Base-by-base conservation (phyloP, 1,284 basidiomycete genomes). In the Heterobasidion occidentale region DNA sequence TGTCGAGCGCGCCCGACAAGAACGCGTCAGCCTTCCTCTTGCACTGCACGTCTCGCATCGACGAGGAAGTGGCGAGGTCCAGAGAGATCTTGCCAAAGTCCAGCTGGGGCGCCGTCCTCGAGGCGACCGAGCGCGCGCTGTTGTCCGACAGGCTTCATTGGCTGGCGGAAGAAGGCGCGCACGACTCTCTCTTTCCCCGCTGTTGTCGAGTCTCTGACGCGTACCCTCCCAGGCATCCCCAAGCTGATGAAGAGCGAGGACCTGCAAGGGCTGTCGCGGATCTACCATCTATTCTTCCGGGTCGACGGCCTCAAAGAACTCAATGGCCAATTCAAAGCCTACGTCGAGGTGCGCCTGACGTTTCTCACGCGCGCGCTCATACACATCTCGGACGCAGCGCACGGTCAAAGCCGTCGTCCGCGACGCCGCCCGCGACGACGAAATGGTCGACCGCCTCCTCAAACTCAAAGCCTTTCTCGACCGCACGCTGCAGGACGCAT, bases 391-490 rank as follows among this genome's bases (percentile, higher is more conserved):
- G 8, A 12, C 52, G 5, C 61, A 90, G 86, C 68, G 64, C 33
- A 74, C 67, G 0, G 83, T 88, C 4, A 67, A 75, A 55, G 62
- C 62, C 19, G 84, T 91, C 59, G 84, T 90, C 54, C 79, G 75
- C 47, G 83, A 88, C 62, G 60, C 63, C 17, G 64, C 73, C 58
- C 72, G 75, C 53, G 81, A 92, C 61, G 83, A 92, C 56, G 74
- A 83, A 36, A 94, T 96, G 90, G 87, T 96, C 7, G 77, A 84
- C 19, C 77, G 80, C 12, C 80, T 95, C 0, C 76, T 95, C 35
- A 74, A 79, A 2, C 81, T 92, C 72, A 92, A 90, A 65, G 69
- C 75, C 1, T 80, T 85, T 56, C 78, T 81, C 2, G 83, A 89
- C 64, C 62, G 68, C 3, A 72, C 82, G 12, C 74, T 88, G 35